phyloP scores from a whole-genome alignment of 1,284 basidiomycete genomes.

The Cryptococcus sp. region DNA sequence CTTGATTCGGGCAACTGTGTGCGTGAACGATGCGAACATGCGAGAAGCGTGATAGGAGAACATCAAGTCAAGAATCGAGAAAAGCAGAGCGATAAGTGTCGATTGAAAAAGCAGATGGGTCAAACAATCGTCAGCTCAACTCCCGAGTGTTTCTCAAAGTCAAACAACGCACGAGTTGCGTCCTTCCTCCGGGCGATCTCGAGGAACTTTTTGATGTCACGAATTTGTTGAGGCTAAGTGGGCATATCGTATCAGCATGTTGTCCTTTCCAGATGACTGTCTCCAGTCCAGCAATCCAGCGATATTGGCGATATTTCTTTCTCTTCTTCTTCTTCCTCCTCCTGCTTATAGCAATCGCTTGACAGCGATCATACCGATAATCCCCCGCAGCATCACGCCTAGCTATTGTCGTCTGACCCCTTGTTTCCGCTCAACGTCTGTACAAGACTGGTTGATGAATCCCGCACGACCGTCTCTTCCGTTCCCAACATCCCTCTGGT shows the following conservation, averaged over 20 bases:
- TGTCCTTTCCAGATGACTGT: neutral
- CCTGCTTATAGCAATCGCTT: too few species aligned
- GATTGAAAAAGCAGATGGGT: too few species aligned
- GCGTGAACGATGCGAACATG: neutral
- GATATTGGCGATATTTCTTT: too few species aligned
- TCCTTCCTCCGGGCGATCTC: slow-evolving; percentile 83
- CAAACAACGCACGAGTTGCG: slow-evolving; percentile 56
- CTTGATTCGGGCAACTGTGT: slow-evolving; percentile 90
- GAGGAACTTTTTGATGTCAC: slow-evolving; percentile 99
- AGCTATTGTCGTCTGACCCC: neutral
- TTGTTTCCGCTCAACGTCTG: neutral
- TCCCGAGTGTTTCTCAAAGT: too few species aligned
- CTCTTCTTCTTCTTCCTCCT: too few species aligned
- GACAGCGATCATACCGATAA: neutral
- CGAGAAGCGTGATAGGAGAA: neutral
- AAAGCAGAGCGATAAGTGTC: neutral
- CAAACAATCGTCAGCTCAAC: too few species aligned
- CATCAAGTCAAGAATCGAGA: neutral
- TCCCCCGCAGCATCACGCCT: neutral
- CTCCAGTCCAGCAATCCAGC: too few species aligned
- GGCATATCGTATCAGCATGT: slow-evolving; percentile 9
- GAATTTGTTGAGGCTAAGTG: slow-evolving; percentile 89
- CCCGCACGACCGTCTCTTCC: too few species aligned
- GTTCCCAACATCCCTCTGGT: too few species aligned
- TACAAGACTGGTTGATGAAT: too few species aligned